Percentiles rank a stretch among this genome's conserved stretches.
Evolutionary conservation across 1,139 yeast species (phyloP).

Genomic region (Debaryomyces udenii): DNA sequence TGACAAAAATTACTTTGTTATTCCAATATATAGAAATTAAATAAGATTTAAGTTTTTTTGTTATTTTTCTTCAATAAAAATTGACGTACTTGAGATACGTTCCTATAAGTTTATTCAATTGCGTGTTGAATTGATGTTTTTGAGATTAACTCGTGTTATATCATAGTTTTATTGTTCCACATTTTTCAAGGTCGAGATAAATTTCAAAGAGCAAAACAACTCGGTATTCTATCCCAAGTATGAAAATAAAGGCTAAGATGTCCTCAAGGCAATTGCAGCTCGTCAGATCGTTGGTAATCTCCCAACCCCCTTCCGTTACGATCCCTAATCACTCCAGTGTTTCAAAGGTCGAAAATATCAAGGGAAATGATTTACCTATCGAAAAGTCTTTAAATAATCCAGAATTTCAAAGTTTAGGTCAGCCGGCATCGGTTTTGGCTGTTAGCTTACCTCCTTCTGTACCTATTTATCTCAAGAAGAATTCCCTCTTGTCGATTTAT

Average conservation of each 20-base stretch:
- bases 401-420: conserved; percentile 44
- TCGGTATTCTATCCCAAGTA: background rate
- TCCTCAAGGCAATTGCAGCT: conserved; percentile 8
- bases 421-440: conserved; percentile 46
- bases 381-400: conserved; percentile 25
- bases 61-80: no score
- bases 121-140: no score
- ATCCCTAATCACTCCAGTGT: conserved; percentile 2
- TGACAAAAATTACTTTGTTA: conserved; percentile 4
- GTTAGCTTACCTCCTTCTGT: conserved; percentile 59
- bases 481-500: conserved; percentile 52
- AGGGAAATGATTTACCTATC: conserved; percentile 21
- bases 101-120: no score
- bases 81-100: no score
- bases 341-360: conserved; percentile 20
- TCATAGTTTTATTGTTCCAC: background rate
- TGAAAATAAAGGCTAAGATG: conserved; percentile 2
- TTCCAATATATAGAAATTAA: background rate
- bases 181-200: background rate
- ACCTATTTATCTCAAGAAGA: conserved; percentile 51
- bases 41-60: no score
- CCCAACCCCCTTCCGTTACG: conserved; percentile 9
- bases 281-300: conserved; percentile 10
- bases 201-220: background rate
- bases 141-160: no score